These are phyloP conservation scores for Talaromyces islandicus DNA, from an alignment of 2,329 filamentous ascomycete genomes.

Conservation along the genomic window DNA sequence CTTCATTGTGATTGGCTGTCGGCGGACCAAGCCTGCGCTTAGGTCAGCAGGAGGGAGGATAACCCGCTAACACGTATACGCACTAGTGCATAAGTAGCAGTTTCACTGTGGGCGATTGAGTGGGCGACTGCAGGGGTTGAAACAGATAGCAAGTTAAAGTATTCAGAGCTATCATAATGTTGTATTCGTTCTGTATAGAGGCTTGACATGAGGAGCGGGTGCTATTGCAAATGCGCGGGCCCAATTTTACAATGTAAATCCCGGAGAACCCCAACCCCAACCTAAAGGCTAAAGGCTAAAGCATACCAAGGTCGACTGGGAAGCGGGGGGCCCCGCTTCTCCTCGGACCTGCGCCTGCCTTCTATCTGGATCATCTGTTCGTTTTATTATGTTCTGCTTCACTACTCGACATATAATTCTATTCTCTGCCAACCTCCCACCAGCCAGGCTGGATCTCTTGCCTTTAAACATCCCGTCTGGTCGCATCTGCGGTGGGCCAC, in stretches of 20 bases:
- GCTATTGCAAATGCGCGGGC: too few species aligned
- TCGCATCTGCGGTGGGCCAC: background rate
- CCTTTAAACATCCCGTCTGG: background rate
- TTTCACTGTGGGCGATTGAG: background rate
- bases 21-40: background rate
- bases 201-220: background rate
- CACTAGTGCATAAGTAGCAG: background rate
- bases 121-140: background rate
- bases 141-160: background rate
- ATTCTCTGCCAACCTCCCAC: background rate
- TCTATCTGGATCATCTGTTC: background rate
- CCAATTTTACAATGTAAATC: background rate
- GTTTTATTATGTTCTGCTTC: background rate
- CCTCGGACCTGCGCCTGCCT: background rate
- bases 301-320: background rate
- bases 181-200: background rate
- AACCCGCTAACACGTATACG: background rate
- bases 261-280: background rate
- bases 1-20: background rate
- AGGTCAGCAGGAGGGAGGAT: background rate
- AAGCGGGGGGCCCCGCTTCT: background rate
- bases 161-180: too few species aligned
- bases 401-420: background rate
- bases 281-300: too few species aligned
- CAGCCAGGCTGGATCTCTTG: background rate